Evolutionary conservation across 2,329 filamentous ascomycete species (phyloP).

Genomic region (Cordyceps cicadae): DNA sequence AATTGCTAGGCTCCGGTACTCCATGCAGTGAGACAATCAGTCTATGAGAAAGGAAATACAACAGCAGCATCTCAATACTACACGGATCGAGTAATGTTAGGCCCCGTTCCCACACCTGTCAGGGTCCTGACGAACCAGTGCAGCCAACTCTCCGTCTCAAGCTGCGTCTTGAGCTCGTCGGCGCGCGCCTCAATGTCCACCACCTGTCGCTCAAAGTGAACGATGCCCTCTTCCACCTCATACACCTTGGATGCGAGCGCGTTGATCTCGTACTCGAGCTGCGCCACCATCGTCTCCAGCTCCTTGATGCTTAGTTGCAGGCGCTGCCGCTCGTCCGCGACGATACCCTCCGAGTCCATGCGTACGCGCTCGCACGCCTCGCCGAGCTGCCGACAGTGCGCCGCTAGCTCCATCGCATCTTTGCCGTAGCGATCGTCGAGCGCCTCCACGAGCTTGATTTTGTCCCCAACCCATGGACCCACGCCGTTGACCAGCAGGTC

Average conservation of each 20-base stretch:
- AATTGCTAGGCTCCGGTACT: constrained; percentile 6
- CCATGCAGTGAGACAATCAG: background rate
- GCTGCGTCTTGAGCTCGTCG: constrained; percentile 51
- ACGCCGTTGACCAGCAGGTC: constrained; percentile 43
- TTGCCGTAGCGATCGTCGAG: constrained; percentile 55
- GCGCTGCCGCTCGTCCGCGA: constrained; percentile 59
- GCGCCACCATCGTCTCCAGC: constrained; percentile 71
- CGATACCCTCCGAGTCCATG: constrained; percentile 57
- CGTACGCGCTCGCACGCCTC: constrained; percentile 62
- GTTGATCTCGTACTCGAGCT: constrained; percentile 86
- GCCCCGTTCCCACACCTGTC: constrained; percentile 52
- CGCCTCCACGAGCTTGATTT: constrained; percentile 46
- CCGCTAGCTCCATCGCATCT: constrained; percentile 58
- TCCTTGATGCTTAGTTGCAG: constrained; percentile 68
- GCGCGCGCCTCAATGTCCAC: constrained; percentile 59
- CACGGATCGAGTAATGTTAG: constrained; percentile 38
- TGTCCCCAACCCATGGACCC: constrained; percentile 52
- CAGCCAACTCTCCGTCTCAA: constrained; percentile 56
- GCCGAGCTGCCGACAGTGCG: constrained; percentile 60
- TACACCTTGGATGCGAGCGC: constrained; percentile 70
- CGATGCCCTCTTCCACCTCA: constrained; percentile 77
- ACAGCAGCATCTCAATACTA: constrained; percentile 3
- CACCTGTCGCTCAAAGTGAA: constrained; percentile 72
- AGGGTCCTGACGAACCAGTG: constrained; percentile 56
- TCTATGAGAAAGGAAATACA: background rate